phyloP scores from a whole-genome alignment of 352 stramenopile genomes.

The Phytopythium helicoides region DNA sequence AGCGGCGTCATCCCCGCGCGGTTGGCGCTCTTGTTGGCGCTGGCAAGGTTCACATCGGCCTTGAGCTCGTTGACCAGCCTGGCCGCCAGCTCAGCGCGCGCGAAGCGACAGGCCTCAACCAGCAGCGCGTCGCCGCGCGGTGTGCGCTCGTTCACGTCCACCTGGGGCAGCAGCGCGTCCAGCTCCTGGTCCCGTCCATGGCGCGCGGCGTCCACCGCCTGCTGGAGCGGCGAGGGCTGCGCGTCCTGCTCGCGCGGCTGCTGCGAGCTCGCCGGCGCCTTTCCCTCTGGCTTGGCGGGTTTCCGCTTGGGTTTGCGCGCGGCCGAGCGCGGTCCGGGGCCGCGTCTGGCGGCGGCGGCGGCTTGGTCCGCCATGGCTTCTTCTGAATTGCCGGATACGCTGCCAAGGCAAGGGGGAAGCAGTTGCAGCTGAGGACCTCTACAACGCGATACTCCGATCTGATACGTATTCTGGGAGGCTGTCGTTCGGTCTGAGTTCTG shows the following conservation, averaged over 20 bases:
- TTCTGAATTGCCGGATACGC: no score
- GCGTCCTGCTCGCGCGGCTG: no score
- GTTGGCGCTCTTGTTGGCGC: conserved; percentile 31
- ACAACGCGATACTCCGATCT: no score
- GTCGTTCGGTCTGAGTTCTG: no score
- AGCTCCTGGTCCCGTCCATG: conserved; percentile 20
- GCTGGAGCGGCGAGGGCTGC: conserved; percentile 14
- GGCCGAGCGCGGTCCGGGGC: no score
- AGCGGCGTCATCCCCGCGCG: conserved; percentile 41
- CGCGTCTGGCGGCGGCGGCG: no score
- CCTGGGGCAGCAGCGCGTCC: conserved; percentile 15
- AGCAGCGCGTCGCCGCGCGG: conserved; percentile 36
- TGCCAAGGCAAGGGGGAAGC: no score
- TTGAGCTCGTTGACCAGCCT: conserved; percentile 22
- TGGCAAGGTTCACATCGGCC: conserved; percentile 34
- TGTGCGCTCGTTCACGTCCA: conserved; percentile 42
- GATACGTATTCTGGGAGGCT: no score
- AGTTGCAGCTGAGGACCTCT: no score
- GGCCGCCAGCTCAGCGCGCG: conserved; percentile 36
- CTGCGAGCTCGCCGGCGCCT: neutral
- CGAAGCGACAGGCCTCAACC: conserved; percentile 57
- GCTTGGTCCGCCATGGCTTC: no score
- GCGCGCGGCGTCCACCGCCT: conserved; percentile 30
- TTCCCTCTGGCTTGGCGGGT: no score
- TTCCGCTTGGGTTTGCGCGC: no score